These are phyloP conservation scores for Funneliformis mosseae DNA, from an alignment of 192 early-diverging fungal species.

Conservation along the genomic window DNA sequence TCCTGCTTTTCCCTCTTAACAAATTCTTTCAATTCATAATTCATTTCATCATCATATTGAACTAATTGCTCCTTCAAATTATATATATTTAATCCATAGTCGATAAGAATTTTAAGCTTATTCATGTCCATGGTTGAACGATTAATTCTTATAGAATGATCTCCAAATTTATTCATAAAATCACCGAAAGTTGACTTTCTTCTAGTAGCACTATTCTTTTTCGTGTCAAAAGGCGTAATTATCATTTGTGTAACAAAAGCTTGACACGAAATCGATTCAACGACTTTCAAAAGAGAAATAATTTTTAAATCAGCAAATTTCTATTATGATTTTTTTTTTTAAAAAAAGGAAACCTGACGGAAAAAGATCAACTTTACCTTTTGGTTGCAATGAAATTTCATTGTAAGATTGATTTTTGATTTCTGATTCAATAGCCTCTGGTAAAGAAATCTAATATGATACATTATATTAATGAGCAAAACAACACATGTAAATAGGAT, in stretches of 20 bases:
- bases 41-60: neutral
- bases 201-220: too few species aligned
- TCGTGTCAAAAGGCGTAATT: neutral
- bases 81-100: neutral
- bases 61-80: neutral
- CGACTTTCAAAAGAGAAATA: neutral
- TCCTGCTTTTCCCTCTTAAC: neutral
- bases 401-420: too few species aligned
- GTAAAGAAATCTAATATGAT: too few species aligned
- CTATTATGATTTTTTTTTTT: neutral
- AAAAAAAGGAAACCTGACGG: too few species aligned
- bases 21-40: too few species aligned
- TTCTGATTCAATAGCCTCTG: too few species aligned
- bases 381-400: too few species aligned
- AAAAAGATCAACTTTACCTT: too few species aligned
- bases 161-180: neutral
- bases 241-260: conserved; percentile 7
- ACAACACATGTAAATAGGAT: too few species aligned
- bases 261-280: conserved; percentile 22
- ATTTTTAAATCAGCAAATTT: too few species aligned
- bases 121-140: neutral
- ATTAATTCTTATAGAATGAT: neutral
- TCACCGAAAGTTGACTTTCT: too few species aligned
- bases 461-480: too few species aligned
- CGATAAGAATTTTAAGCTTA: neutral